phyloP scores from a whole-genome alignment of 164 flowering plant genomes.

The Chimonanthus praecox region DNA sequence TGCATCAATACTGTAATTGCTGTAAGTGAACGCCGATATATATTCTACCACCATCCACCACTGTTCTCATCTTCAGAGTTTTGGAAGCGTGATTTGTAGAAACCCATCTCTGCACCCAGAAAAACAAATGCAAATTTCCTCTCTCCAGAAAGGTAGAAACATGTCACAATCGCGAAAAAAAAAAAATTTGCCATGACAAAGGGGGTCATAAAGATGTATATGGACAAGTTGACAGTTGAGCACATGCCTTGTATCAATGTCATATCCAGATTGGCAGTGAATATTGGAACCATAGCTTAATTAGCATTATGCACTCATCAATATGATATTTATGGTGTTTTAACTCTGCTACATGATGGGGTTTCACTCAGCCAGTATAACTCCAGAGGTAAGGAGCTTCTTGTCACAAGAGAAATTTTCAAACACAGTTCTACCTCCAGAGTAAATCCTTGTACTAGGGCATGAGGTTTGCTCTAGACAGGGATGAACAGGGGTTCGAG shows the following conservation, averaged over 20 bases:
- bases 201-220: neutral
- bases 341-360: too few species aligned
- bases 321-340: too few species aligned
- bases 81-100: constrained; percentile 12
- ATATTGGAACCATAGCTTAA: too few species aligned
- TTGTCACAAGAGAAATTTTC: too few species aligned
- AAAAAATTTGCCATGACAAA: neutral
- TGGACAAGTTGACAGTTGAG: neutral
- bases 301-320: too few species aligned
- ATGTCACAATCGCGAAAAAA: neutral
- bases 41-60: neutral
- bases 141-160: neutral
- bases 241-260: neutral
- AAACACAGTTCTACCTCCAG: too few species aligned
- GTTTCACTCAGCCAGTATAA: too few species aligned
- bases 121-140: neutral
- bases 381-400: too few species aligned
- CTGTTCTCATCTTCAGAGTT: constrained; percentile 5
- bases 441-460: too few species aligned
- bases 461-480: too few species aligned
- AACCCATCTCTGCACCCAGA: constrained; percentile 10
- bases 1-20: neutral
- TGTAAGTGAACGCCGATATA: neutral
- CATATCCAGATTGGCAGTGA: neutral
- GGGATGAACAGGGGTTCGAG: neutral